These are phyloP conservation scores for Luvunga scandens DNA, from an alignment of 345 rosid species.

Conservation along the genomic window DNA sequence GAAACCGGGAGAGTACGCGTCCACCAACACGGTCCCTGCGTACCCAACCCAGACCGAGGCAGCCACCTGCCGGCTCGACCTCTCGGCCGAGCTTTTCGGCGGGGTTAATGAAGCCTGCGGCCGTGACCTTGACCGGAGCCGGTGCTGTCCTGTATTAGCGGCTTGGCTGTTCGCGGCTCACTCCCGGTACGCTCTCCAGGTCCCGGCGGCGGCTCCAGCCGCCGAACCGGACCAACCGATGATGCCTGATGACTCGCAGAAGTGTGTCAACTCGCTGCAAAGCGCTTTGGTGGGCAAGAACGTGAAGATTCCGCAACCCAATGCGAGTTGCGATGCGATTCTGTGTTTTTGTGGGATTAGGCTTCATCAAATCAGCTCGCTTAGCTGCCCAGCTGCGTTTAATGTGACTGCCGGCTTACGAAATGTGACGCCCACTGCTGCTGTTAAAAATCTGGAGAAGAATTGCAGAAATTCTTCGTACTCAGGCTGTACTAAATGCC, in stretches of 20 bases:
- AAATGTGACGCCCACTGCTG: slow-evolving; percentile 89
- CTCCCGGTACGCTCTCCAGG: slow-evolving; percentile 77
- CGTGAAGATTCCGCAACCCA: slow-evolving; percentile 82
- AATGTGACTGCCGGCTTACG: slow-evolving; percentile 57
- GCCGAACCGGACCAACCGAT: slow-evolving; percentile 64
- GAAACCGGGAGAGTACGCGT: slow-evolving; percentile 30
- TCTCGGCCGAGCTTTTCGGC: slow-evolving; percentile 93
- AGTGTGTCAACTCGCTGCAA: slow-evolving; percentile 88
- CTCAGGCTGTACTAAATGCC: slow-evolving; percentile 93
- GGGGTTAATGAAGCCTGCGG: slow-evolving; percentile 92
- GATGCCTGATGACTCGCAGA: slow-evolving; percentile 96
- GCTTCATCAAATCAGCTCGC: slow-evolving; percentile 88
- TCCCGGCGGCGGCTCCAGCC: slow-evolving; percentile 55
- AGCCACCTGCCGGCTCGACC: slow-evolving; percentile 79
- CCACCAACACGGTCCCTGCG: slow-evolving; percentile 79
- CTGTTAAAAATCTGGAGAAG: slow-evolving; percentile 80
- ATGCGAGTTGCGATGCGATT: slow-evolving; percentile 79
- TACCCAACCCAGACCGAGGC: slow-evolving; percentile 67
- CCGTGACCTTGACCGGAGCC: slow-evolving; percentile 78
- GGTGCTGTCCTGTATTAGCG: slow-evolving; percentile 93
- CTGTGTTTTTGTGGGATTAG: slow-evolving; percentile 95
- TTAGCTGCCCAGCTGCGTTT: slow-evolving; percentile 96
- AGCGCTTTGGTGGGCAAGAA: slow-evolving; percentile 69
- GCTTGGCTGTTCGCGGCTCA: slow-evolving; percentile 99
- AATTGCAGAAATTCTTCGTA: slow-evolving; percentile 86